phyloP scores from a whole-genome alignment of 1,139 yeast species.

The Wickerhamomyces sp. region DNA sequence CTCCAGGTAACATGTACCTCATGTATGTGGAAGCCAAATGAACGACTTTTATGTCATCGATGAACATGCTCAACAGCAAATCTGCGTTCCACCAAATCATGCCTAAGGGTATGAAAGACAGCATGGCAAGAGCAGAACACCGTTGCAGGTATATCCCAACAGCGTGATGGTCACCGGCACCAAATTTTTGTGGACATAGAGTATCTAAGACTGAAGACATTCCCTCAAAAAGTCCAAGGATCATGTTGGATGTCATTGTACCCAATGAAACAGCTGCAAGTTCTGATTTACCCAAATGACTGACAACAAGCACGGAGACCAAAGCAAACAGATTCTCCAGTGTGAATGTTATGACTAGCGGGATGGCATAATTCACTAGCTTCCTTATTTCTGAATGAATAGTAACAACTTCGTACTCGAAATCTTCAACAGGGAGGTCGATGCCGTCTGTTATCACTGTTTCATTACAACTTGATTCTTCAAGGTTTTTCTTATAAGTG shows the following conservation, averaged over 20 bases:
- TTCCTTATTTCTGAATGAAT: conserved; percentile 40
- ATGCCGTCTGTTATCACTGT: conserved; percentile 22
- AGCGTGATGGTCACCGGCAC: conserved; percentile 56
- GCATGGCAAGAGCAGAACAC: conserved; percentile 52
- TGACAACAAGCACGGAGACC: conserved; percentile 67
- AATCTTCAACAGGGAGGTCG: too few species aligned
- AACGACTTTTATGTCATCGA: conserved; percentile 59
- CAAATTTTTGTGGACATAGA: conserved; percentile 79
- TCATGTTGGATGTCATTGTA: conserved; percentile 82
- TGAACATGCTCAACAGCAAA: conserved; percentile 42
- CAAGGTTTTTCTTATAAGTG: conserved; percentile 28
- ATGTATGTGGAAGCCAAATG: conserved; percentile 59
- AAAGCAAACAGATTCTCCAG: conserved; percentile 69
- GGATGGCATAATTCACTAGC: conserved; percentile 51
- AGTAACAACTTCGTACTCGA: conserved; percentile 42
- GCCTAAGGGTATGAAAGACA: conserved; percentile 56
- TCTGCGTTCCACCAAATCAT: conserved; percentile 65
- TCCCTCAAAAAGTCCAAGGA: conserved; percentile 83
- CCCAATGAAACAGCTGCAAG: conserved; percentile 82
- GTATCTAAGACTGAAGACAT: conserved; percentile 86
- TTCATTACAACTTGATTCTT: conserved; percentile 26
- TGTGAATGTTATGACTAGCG: conserved; percentile 61
- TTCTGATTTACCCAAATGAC: conserved; percentile 66
- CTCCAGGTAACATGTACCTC: conserved; percentile 63
- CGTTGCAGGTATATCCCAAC: conserved; percentile 65